Conservation (phyloP, 805 yeast species). For the Kuraishia molischiana region DNA sequence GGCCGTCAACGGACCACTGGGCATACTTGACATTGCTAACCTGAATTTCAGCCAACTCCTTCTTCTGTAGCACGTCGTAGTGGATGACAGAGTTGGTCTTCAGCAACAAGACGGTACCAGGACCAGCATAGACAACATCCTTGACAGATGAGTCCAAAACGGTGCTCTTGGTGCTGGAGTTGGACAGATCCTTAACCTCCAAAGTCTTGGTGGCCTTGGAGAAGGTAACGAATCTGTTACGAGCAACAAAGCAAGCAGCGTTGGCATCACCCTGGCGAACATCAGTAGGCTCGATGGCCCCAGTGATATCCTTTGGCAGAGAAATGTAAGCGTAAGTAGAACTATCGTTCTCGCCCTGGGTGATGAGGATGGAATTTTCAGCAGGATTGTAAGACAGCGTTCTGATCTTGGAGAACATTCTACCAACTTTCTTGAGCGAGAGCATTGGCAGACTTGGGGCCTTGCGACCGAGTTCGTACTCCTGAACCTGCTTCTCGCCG, state of each 20-base stretch:
- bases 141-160: conserved; percentile 55
- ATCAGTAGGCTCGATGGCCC: conserved; percentile 90
- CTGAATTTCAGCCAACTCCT: conserved; percentile 56
- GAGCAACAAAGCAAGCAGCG: conserved; percentile 84
- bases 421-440: conserved; percentile 75
- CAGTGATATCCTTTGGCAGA: conserved; percentile 79
- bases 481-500: conserved; percentile 78
- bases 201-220: conserved; percentile 53
- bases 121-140: conserved; percentile 70
- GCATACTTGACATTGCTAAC: conserved; percentile 81
- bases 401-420: conserved; percentile 78
- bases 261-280: conserved; percentile 72
- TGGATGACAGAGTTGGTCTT: conserved; percentile 65
- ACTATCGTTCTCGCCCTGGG: conserved; percentile 62
- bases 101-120: conserved; percentile 74
- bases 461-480: conserved; percentile 57
- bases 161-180: conserved; percentile 73
- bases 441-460: conserved; percentile 69
- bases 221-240: conserved; percentile 88
- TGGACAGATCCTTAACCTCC: conserved; percentile 75
- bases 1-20: conserved; percentile 82
- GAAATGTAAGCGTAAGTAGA: conserved; percentile 65
- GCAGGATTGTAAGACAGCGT: conserved; percentile 86
- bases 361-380: conserved; percentile 77
- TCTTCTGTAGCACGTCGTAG: conserved; percentile 90